Evolutionary conservation across 2,329 filamentous ascomycete species (phyloP), one percentile per base, ranked within the genome.

Genomic region (Penicillium sp.): DNA sequence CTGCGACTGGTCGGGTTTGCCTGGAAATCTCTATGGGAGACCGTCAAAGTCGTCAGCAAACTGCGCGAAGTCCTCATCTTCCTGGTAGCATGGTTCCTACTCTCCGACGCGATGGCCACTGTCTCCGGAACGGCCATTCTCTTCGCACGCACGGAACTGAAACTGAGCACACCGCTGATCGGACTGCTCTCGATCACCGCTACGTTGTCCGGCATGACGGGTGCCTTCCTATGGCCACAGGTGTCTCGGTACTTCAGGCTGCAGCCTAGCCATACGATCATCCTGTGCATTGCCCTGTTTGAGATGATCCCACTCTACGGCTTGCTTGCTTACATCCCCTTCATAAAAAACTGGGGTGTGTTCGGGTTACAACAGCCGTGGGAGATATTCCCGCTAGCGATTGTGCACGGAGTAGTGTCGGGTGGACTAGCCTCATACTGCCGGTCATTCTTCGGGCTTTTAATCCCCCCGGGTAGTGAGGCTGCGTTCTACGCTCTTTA

Each of bases 401-500:
- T 87, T 4, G 80, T 95, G 4, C 94, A 95, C 65, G 90, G 90
- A 0, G 79, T 95, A 34, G 88, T 95, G 1, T 79, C 95, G 1
- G 90, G 90, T 9, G 90, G 90, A 0, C 71, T 96, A 35, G 84
- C 85, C 53, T 84, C 84, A 15, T 95, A 95, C 69, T 96, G 90
- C 64, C 82, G 90, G 17, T 88, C 85, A 37, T 75, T 96, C 2
- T 96, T 86, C 62, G 88, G 88, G 17, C 85, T 94, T 67, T 75
- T 96, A 49, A 93, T 96, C 51, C 90, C 90, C 0, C 87, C 88
- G 0, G 90, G 90, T 3, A 90, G 83, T 24, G 90, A 96, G 67
- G 89, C 90, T 0, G 88, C 89, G 0, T 96, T 96, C 64, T 96
- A 93, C 65, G 90, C 90, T 0, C 74, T 96, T 3, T 96, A 95